Percentiles rank a stretch among this genome's conserved stretches.
These are phyloP conservation scores for Apostasia ramifera DNA, from an alignment of 106 monocot species.

Conservation along the genomic window DNA sequence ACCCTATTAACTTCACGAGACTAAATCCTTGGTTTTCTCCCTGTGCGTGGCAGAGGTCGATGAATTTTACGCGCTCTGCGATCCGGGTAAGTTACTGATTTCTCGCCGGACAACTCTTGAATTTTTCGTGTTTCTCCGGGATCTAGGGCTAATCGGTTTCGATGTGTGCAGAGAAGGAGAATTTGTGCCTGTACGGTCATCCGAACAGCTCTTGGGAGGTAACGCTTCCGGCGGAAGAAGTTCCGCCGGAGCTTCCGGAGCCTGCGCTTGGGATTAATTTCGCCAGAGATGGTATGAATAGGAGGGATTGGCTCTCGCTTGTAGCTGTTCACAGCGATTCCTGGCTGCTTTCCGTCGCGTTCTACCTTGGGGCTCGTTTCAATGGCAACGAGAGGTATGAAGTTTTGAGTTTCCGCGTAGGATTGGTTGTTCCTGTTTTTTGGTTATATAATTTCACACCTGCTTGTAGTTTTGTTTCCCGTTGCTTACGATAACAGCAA, in stretches of 20 bases:
- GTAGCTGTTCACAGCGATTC: conserved; percentile 94
- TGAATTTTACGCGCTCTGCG: conserved; percentile 71
- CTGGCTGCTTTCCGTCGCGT: conserved; percentile 90
- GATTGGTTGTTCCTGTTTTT: too few relatives aligned
- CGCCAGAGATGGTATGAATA: conserved; percentile 93
- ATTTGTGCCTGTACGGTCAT: conserved; percentile 79
- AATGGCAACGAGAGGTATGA: conserved; percentile 85
- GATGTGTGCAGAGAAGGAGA: conserved; percentile 73
- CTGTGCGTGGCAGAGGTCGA: conserved; percentile 56
- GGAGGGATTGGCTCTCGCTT: conserved; percentile 88
- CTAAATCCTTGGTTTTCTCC: not conserved
- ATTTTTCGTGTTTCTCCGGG: conserved; percentile 5
- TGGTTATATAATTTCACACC: too few relatives aligned
- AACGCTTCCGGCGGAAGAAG: conserved; percentile 87
- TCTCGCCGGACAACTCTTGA: not conserved
- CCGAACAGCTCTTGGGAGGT: conserved; percentile 81
- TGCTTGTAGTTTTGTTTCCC: too few relatives aligned
- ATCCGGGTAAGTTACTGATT: conserved; percentile 57
- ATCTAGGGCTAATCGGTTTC: not conserved
- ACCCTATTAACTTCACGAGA: not conserved
- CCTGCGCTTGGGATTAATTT: conserved; percentile 96
- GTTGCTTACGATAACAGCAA: too few relatives aligned
- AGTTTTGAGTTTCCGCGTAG: not conserved
- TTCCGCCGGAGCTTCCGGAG: conserved; percentile 96
- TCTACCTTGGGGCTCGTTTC: conserved; percentile 74